These are phyloP conservation scores for Solanum okadae DNA, from an alignment of 257 asterid species.

Conservation along the genomic window DNA sequence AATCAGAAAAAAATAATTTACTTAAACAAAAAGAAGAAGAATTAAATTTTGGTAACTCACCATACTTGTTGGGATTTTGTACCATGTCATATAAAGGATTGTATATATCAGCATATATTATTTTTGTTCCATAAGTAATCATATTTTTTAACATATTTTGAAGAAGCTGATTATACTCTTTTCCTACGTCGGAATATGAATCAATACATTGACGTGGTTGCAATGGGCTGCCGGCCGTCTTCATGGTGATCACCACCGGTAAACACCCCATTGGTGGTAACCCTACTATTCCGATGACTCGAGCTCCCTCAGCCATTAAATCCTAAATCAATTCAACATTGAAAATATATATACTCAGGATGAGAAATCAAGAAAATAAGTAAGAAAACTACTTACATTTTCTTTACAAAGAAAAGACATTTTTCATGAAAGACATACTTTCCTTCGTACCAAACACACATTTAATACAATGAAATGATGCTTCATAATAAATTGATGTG, in stretches of 20 bases:
- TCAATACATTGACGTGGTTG: constrained; percentile 43
- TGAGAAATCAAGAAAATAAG: not conserved
- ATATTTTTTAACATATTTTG: constrained; percentile 11
- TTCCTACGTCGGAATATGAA: constrained; percentile 24
- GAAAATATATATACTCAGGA: not conserved
- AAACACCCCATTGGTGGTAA: constrained; percentile 68
- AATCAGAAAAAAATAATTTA: not conserved
- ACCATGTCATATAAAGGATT: constrained; percentile 38
- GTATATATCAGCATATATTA: constrained; percentile 30
- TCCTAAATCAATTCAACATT: constrained; percentile 14
- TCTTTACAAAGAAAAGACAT: too few species aligned
- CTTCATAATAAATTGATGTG: not conserved
- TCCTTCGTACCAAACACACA: too few species aligned
- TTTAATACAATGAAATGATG: not conserved
- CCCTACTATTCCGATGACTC: constrained; percentile 36
- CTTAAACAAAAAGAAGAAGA: not conserved
- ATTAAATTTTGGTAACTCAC: constrained; percentile 13
- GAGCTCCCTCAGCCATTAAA: constrained; percentile 41
- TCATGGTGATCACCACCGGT: constrained; percentile 45
- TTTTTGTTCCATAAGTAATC: not conserved
- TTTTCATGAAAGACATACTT: too few species aligned
- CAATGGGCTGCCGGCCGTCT: not conserved
- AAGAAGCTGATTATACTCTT: constrained; percentile 39
- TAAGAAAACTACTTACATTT: too few species aligned
- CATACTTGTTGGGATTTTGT: constrained; percentile 33